phyloP scores from a whole-genome alignment of 192 early-diverging fungal genomes.

The Pilobolus umbonatus region DNA sequence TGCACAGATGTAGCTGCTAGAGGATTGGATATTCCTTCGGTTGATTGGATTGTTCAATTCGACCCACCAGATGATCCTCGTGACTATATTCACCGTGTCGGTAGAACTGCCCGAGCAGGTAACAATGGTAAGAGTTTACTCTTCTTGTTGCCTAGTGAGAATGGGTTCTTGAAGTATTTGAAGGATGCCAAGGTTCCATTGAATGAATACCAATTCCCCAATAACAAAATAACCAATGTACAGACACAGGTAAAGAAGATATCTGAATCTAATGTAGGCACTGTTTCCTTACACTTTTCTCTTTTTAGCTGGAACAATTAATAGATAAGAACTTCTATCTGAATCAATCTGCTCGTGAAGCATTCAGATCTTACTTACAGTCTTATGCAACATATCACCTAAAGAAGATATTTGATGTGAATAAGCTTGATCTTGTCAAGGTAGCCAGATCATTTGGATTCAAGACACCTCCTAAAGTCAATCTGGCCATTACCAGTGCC shows the following conservation, averaged over 20 bases:
- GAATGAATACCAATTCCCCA: constrained; percentile 99
- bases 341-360: constrained; percentile 94
- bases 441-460: constrained; percentile 96
- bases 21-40: constrained; percentile 95
- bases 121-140: constrained; percentile 85
- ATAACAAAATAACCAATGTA: constrained; percentile 92
- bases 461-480: constrained; percentile 91
- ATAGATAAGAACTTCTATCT: constrained; percentile 98
- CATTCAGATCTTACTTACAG: constrained; percentile 93
- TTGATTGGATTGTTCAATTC: constrained; percentile 99
- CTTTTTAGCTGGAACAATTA: constrained; percentile 70
- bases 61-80: constrained; percentile 99
- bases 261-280: neutral
- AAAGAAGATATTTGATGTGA: constrained; percentile 95
- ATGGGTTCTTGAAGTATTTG: constrained; percentile 93
- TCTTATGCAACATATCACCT: constrained; percentile 93
- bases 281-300: neutral
- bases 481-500: constrained; percentile 34
- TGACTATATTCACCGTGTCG: constrained; percentile 94
- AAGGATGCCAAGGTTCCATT: constrained; percentile 98
- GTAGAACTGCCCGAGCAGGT: constrained; percentile 88
- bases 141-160: constrained; percentile 90
- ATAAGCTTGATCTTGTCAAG: constrained; percentile 84
- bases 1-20: constrained; percentile 98
- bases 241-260: constrained; percentile 66